Percentiles rank a stretch among this genome's conserved stretches.
These are phyloP conservation scores for Mrakia gelida DNA, from an alignment of 768 basidiomycete species.

Conservation along the genomic window DNA sequence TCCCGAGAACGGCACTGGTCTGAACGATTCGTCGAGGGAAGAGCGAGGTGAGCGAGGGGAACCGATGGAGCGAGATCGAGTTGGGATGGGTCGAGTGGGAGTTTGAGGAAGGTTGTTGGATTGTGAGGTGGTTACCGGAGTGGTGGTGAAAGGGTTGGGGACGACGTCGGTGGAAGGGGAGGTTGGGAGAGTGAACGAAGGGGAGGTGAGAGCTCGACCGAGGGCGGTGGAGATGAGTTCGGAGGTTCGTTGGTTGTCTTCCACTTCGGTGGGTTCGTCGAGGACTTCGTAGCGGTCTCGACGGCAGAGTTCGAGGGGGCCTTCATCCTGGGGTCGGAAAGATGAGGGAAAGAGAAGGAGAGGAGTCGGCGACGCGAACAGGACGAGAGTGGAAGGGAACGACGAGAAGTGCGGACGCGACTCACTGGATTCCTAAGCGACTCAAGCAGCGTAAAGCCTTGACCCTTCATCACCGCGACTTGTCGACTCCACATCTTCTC, in stretches of 20 bases:
- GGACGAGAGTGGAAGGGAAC: neutral
- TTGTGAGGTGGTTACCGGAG: neutral
- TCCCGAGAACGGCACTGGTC: constrained; percentile 8
- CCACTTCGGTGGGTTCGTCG: constrained; percentile 76
- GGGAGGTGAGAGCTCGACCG: neutral
- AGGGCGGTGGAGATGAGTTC: neutral
- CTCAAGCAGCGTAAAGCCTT: constrained; percentile 21
- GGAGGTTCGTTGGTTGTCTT: constrained; percentile 44
- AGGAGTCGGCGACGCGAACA: neutral
- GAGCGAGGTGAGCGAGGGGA: constrained; percentile 11
- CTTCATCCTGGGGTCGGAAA: constrained; percentile 45
- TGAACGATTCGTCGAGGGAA: constrained; percentile 11
- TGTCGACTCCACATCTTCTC: constrained; percentile 56
- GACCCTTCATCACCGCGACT: constrained; percentile 58
- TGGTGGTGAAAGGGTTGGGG: neutral
- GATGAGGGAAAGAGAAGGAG: fast-evolving
- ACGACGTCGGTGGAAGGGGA: neutral
- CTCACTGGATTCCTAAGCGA: constrained; percentile 26
- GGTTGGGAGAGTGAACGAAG: neutral
- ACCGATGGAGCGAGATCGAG: neutral
- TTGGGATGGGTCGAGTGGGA: neutral
- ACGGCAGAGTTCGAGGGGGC: constrained; percentile 86
- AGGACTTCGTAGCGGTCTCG: constrained; percentile 73
- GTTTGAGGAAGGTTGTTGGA: neutral
- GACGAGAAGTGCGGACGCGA: neutral